Percentiles rank a stretch among this genome's conserved stretches.
These are phyloP conservation scores for Hypholoma sublateritium DNA, from an alignment of 768 basidiomycete species.

Conservation along the genomic window DNA sequence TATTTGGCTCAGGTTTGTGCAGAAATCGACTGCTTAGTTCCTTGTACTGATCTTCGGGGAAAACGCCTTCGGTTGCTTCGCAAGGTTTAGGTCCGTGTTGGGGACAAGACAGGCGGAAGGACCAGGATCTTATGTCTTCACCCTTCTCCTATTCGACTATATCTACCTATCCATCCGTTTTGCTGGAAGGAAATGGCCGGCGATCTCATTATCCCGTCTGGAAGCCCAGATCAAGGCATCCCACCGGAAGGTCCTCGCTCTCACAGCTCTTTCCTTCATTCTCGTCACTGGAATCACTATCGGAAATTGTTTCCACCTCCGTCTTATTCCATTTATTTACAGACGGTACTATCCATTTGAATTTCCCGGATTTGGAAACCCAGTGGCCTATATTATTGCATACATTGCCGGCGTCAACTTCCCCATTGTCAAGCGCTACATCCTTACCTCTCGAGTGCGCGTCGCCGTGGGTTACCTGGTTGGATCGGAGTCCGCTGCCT, in stretches of 20 bases:
- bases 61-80: constrained; percentile 11
- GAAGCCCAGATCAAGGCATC: constrained; percentile 1
- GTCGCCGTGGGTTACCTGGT: not conserved
- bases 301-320: constrained; percentile 2
- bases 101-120: constrained; percentile 13
- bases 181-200: not conserved
- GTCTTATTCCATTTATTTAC: constrained; percentile 5
- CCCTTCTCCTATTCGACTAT: constrained; percentile 15
- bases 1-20: constrained; percentile 13
- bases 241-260: not conserved
- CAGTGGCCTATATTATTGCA: constrained; percentile 18
- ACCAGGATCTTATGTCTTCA: constrained; percentile 16
- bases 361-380: constrained; percentile 15
- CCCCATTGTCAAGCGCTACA: constrained; percentile 11
- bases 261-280: constrained; percentile 7
- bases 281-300: constrained; percentile 12
- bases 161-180: constrained; percentile 12
- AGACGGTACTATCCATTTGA: constrained; percentile 7
- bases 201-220: not conserved
- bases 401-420: constrained; percentile 16
- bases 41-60: constrained; percentile 4
- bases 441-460: not conserved
- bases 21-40: constrained; percentile 4
- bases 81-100: not conserved
- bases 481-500: not conserved